A percentile compares a stretch with the other conserved stretches of the same genome.
Evolutionary conservation across 768 basidiomycete species (phyloP).

Genomic region (Mycena capillaripes): DNA sequence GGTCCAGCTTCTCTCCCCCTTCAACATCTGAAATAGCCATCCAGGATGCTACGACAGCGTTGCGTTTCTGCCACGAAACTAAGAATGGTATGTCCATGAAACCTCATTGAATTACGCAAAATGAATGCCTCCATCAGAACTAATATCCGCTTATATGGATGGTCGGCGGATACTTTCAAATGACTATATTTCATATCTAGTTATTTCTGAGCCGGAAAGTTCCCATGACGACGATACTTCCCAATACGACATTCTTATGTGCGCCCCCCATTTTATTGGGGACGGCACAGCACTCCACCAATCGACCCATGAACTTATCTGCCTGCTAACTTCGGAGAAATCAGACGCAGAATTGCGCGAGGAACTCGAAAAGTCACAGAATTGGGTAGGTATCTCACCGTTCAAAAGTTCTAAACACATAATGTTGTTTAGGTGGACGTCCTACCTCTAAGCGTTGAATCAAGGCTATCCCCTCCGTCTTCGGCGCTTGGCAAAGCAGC

Average conservation of each 20-base stretch:
- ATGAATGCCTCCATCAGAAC: constrained; percentile 41
- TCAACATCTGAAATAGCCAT: constrained; percentile 53
- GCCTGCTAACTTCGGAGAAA: constrained; percentile 47
- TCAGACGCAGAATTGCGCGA: constrained; percentile 40
- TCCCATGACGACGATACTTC: constrained; percentile 13
- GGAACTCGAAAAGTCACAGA: constrained; percentile 30
- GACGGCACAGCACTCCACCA: constrained; percentile 79
- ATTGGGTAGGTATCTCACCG: constrained; percentile 40
- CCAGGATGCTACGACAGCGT: constrained; percentile 53
- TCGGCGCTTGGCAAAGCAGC: constrained; percentile 50
- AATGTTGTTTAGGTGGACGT: constrained; percentile 28
- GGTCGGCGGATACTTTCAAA: constrained; percentile 70
- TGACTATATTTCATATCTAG: constrained; percentile 63
- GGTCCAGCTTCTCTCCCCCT: constrained; percentile 58
- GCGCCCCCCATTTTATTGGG: constrained; percentile 75
- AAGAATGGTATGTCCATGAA: constrained; percentile 56
- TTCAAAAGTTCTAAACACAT: background rate
- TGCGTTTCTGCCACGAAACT: constrained; percentile 54
- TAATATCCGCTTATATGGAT: constrained; percentile 72
- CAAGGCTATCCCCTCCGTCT: constrained; percentile 40
- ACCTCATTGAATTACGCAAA: background rate
- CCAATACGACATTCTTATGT: constrained; percentile 64
- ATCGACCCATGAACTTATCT: constrained; percentile 75
- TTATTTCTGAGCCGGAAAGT: constrained; percentile 42
- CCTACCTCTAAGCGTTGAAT: constrained; percentile 46